phyloP scores from a whole-genome alignment of 2,329 filamentous ascomycete genomes.

The Macrophomina pseudophaseolina region DNA sequence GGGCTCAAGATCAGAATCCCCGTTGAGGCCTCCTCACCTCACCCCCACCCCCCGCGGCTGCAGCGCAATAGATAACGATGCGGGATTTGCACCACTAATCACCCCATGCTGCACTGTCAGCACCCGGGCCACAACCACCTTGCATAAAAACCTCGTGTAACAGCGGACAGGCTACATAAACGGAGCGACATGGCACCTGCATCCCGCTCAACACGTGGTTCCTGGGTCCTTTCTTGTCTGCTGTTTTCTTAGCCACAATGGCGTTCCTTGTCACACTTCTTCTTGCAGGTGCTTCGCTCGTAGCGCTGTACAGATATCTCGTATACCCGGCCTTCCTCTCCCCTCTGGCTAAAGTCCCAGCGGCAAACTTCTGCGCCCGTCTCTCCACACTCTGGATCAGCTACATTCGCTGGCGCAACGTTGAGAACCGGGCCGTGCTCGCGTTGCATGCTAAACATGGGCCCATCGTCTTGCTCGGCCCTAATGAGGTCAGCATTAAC shows the following conservation, averaged over 20 bases:
- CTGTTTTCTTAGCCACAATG: background rate
- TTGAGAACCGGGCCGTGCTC: conserved; percentile 69
- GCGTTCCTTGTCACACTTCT: background rate
- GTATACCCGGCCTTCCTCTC: conserved; percentile 1
- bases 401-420: conserved; percentile 61
- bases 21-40: background rate
- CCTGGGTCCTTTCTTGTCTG: background rate
- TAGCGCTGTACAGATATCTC: background rate
- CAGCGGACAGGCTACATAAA: background rate
- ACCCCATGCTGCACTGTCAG: background rate
- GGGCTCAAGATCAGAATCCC: background rate
- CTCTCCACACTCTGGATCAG: conserved; percentile 72
- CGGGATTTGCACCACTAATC: background rate
- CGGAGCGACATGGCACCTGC: background rate
- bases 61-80: background rate
- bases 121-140: background rate
- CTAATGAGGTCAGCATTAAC: conserved; percentile 72
- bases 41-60: background rate
- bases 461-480: conserved; percentile 67
- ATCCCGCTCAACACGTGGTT: background rate
- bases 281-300: background rate
- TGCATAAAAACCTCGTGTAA: background rate
- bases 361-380: conserved; percentile 69
- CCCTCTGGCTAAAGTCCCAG: conserved; percentile 56
- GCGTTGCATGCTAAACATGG: conserved; percentile 64